phyloP scores from a whole-genome alignment of 768 basidiomycete genomes.

The Lentinus brumalis region DNA sequence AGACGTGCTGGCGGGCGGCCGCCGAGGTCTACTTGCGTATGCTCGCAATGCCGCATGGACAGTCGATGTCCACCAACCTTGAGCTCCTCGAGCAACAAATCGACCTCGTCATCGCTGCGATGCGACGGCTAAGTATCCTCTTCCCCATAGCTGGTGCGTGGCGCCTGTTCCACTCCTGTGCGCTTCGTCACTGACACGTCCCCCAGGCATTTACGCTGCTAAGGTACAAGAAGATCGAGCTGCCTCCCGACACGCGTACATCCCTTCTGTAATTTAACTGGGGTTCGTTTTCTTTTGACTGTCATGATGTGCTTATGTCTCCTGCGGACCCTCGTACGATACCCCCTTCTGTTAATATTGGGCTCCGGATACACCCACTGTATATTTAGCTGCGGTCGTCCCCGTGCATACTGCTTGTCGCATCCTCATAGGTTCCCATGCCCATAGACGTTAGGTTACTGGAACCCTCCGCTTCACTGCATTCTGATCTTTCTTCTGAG shows the following conservation, averaged over 20 bases:
- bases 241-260: background rate
- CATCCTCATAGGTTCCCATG: background rate
- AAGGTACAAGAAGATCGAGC: slow-evolving; percentile 15
- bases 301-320: background rate
- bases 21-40: slow-evolving; percentile 42
- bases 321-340: background rate
- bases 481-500: background rate
- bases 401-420: background rate
- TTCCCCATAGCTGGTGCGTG: slow-evolving; percentile 42
- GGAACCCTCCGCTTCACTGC: background rate
- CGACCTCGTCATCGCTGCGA: slow-evolving; percentile 35
- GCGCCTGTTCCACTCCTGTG: background rate
- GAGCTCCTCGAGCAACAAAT: slow-evolving; percentile 37
- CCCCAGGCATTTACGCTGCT: slow-evolving; percentile 14
- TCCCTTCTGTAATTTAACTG: background rate
- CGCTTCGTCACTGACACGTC: background rate
- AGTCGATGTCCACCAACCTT: slow-evolving; percentile 16
- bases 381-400: background rate
- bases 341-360: background rate
- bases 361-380: background rate
- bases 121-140: slow-evolving; percentile 36
- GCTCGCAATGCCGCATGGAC: slow-evolving; percentile 27
- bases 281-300: background rate
- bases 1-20: slow-evolving; percentile 44
- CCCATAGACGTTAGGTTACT: background rate